phyloP scores from a whole-genome alignment of 352 stramenopile genomes.

The Phytopythium kandeliae region DNA sequence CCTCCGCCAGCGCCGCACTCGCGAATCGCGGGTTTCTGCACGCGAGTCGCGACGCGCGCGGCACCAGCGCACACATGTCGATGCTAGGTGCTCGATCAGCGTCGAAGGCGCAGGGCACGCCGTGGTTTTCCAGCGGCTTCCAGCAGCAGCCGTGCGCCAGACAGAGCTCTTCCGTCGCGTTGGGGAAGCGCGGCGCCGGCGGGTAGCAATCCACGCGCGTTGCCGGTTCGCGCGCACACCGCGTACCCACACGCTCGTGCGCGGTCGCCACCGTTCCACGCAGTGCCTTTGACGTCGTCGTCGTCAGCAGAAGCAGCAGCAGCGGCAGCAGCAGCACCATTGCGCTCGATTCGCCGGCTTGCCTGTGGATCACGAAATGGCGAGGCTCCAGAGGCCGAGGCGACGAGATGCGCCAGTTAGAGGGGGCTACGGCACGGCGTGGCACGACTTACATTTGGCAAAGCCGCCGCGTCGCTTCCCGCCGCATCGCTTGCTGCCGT shows the following conservation, averaged over 20 bases:
- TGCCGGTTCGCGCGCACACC: constrained; percentile 21
- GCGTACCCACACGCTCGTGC: constrained; percentile 11
- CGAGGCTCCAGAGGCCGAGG: no score
- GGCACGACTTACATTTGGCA: no score
- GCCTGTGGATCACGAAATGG: no score
- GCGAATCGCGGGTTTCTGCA: constrained; percentile 76
- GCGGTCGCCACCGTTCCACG: no score
- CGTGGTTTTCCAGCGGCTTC: constrained; percentile 49
- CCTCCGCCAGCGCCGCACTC: constrained; percentile 14
- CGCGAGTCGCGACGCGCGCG: constrained; percentile 37
- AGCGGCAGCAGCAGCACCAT: neutral
- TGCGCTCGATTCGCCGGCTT: no score
- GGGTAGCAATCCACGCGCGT: constrained; percentile 74
- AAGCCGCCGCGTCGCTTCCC: no score
- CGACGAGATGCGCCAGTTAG: no score
- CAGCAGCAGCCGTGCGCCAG: constrained; percentile 82
- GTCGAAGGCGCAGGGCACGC: constrained; percentile 63
- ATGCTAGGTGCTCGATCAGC: constrained; percentile 9
- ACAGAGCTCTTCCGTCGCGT: constrained; percentile 72
- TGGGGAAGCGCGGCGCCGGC: constrained; percentile 45
- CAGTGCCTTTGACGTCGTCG: no score
- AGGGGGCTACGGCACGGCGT: no score
- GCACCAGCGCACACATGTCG: constrained; percentile 27
- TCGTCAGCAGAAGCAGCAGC: constrained; percentile 8
- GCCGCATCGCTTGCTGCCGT: no score